These are phyloP conservation scores for Musa troglodytarum DNA, from an alignment of 176 grass and related monocot species.

Conservation along the genomic window DNA sequence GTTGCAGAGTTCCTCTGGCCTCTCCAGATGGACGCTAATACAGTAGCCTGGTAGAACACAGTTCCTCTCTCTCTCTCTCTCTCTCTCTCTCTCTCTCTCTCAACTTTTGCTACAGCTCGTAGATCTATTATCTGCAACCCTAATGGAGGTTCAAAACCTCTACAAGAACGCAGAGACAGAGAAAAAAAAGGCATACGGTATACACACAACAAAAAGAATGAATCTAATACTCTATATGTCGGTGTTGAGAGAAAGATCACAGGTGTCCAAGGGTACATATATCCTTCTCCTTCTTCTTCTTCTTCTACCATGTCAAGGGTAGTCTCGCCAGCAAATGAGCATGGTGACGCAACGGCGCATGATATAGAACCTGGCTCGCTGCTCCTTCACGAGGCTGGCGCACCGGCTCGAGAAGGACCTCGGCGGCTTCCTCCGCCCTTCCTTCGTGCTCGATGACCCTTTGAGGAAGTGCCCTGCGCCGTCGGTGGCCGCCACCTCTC, in stretches of 20 bases:
- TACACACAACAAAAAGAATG: slow-evolving; percentile 4
- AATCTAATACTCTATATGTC: not conserved
- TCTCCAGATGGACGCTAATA: too few relatives aligned
- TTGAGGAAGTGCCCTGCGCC: not conserved
- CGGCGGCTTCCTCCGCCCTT: not conserved
- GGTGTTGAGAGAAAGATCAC: too few relatives aligned
- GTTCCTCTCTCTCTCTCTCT: not conserved
- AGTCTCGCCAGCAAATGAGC: slow-evolving; percentile 49
- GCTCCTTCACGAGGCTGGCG: slow-evolving; percentile 30
- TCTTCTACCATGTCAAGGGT: not conserved
- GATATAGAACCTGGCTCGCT: slow-evolving; percentile 46
- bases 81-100: not conserved
- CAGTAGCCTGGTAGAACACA: not conserved
- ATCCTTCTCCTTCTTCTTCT: not conserved
- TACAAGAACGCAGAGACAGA: not conserved
- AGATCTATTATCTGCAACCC: not conserved
- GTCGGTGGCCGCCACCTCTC: not conserved
- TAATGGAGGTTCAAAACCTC: not conserved
- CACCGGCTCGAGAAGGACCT: slow-evolving; percentile 35
- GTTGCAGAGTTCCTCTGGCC: too few relatives aligned
- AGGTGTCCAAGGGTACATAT: too few relatives aligned
- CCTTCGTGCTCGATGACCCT: not conserved
- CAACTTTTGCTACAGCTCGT: not conserved
- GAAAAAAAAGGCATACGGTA: not conserved
- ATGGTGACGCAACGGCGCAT: slow-evolving; percentile 53